phyloP scores from a whole-genome alignment of 2,329 filamentous ascomycete genomes.

The Pestalotiopsis sp. region DNA sequence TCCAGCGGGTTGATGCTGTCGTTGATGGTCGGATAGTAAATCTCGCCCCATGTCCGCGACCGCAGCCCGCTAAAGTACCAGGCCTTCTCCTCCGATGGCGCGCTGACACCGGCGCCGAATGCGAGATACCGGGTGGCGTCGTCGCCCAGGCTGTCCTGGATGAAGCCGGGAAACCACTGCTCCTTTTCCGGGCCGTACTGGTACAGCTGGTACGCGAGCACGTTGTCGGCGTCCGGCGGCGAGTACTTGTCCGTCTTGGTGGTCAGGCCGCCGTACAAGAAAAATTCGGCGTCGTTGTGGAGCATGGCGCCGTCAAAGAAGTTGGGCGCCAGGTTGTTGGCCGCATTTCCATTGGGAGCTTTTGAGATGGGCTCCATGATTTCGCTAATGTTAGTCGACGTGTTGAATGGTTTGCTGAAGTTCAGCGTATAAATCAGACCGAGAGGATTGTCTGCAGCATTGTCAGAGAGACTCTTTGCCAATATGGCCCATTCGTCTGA shows the following conservation, averaged over 20 bases:
- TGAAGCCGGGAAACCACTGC: slow-evolving; percentile 44
- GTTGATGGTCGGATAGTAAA: slow-evolving; percentile 39
- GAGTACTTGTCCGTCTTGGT: slow-evolving; percentile 33
- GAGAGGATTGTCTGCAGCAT: slow-evolving; percentile 45
- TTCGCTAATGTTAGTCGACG: slow-evolving; percentile 50
- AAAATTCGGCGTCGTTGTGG: slow-evolving; percentile 63
- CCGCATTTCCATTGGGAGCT: slow-evolving; percentile 39
- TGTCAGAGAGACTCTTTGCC: slow-evolving; percentile 8
- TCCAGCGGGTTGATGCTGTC: slow-evolving; percentile 39
- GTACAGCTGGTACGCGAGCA: slow-evolving; percentile 53
- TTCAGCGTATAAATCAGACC: slow-evolving; percentile 59
- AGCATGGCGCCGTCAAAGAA: slow-evolving; percentile 66
- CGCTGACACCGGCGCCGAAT: slow-evolving; percentile 62
- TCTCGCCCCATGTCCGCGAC: slow-evolving; percentile 47
- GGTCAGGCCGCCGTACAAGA: slow-evolving; percentile 62
- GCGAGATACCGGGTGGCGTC: slow-evolving; percentile 58
- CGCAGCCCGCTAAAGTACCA: slow-evolving; percentile 71
- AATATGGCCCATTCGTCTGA: not conserved
- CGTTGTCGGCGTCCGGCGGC: slow-evolving; percentile 40
- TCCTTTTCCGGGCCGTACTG: slow-evolving; percentile 48
- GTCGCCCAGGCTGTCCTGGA: slow-evolving; percentile 38
- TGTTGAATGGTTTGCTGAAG: slow-evolving; percentile 56
- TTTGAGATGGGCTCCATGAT: slow-evolving; percentile 52
- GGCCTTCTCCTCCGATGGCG: slow-evolving; percentile 68
- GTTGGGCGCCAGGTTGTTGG: slow-evolving; percentile 54